Base-by-base conservation (phyloP, 1,284 basidiomycete genomes). In the Cryptococcus maquisensis region DNA sequence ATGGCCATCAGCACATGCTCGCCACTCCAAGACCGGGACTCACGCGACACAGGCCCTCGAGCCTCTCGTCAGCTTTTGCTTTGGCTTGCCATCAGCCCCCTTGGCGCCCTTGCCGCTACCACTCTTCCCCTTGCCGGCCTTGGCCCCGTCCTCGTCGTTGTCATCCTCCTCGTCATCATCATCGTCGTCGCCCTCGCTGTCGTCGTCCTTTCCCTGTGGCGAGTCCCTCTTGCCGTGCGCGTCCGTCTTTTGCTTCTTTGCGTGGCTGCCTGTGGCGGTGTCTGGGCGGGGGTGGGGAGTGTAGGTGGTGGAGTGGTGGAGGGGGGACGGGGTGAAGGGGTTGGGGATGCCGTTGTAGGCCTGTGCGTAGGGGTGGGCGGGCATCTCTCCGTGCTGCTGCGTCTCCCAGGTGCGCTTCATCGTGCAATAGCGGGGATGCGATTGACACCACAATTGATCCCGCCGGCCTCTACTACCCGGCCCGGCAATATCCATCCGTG, bases 11-110 rank as follows among this genome's bases (percentile, higher is more conserved):
- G 24, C 37, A 40, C 47, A 13, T 26, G 21, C 39, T 18, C 7
- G 8, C 20, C 4, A 26, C 16, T 20, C 16, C 15, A 21, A n/a
- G 23, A 10, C 10, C 43, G 9, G n/a, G n/a, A 64, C 68, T 58
- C 47, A 71, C 62, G 72, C 69, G 20, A 74, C 70, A 54, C 72
- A 74, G 16, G 72, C 72, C 89, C 89, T 81, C 35, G 89, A 89
- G 20, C 90, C 90, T 40, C 90, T 80, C 1, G 91, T 93, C 5
- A 90, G 82, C 76, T 94, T 94, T 42, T 85, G 81, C 74, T 92
- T 93, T 21, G 63, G 63, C 57, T 74, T 73, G 44, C 69, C 69
- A 46, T 68, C 72, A 24, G 57, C 56, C 4, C 61, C 64, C 46
- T 47, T 61, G 61, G 12, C 56, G 52, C 9, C 56, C 60, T 54